Evolutionary conservation across 2,329 filamentous ascomycete species (phyloP), one percentile per base, ranked within the genome.

Genomic region (Aspergillus pseudoviridinutans): DNA sequence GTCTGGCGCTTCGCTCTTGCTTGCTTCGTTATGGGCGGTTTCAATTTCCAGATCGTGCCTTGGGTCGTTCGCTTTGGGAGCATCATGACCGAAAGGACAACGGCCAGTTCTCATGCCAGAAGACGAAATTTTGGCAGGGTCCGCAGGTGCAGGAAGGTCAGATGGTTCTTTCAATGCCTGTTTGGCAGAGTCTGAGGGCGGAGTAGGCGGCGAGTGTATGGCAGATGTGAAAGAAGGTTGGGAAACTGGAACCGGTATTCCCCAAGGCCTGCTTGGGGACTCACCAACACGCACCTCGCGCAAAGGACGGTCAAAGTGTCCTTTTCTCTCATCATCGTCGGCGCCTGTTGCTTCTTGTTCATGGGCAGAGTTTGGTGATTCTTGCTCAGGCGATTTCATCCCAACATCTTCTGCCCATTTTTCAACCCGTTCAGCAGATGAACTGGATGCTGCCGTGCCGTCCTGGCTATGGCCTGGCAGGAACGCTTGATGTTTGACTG

Each of bases 241-340:
- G 51, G 82, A 79, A 41, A 84, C 73, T 2, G 92, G 92, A 0
- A 97, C 87, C 4, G 86, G 85, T 53, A 97, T 96, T 5, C 92
- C 92, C 92, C 92, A 97, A 14, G 93, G 93, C 49, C 93, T 83
- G 72, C 90, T 96, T 4, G 93, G 93, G 14, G 91, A 96, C 74
- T 97, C 93, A 47, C 93, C 93, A 24, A 97, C 87, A n/a, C 93
- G 84, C 9, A 97, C 85, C 66, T 97, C 93, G 69, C 93, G 91
- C 53, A 97, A 74, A 0, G 90, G 87, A 49, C 92, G 84, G 64
- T 96, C 91, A 70, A 96, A 97, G 67, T 87, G 89, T 57, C 87
- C 82, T 61, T 86, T 81, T 56, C 91, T 83, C 49, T 87, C 83
- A 2, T 83, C 80, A 12, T 80, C 77, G 9, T 71, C 70, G 27